Conservation (phyloP, 2,329 filamentous ascomycete genomes). For the Nemania abortiva region DNA sequence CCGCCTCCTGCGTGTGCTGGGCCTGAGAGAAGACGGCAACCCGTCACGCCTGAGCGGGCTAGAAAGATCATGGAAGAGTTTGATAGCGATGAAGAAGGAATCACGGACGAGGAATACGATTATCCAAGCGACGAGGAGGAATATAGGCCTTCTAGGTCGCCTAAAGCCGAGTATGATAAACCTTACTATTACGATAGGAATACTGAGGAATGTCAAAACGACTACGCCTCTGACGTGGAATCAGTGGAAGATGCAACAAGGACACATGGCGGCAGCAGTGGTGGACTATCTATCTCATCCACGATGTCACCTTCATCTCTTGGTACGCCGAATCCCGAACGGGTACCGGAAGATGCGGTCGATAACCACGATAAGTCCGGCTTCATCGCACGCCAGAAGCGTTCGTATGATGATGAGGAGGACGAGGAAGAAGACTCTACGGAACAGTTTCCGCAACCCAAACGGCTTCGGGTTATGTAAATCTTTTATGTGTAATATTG, state of each 20-base stretch:
- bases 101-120: not conserved
- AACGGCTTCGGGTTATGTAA: slow-evolving; percentile 1
- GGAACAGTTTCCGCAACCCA: not conserved
- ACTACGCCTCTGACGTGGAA: not conserved
- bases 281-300: slow-evolving; percentile 7
- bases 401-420: not conserved
- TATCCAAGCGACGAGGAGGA: not conserved
- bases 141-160: not conserved
- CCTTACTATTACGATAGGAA: not conserved
- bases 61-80: not conserved
- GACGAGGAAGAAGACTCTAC: not conserved
- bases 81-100: not conserved
- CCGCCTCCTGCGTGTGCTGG: not conserved
- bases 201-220: not conserved
- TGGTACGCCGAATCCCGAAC: not conserved
- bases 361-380: not conserved
- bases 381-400: not conserved
- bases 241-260: not conserved
- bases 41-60: not conserved
- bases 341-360: not conserved
- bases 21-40: not conserved
- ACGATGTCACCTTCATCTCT: slow-evolving; percentile 6
- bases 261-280: no score
- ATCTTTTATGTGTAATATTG: not conserved
- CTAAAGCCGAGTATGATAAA: not conserved